Percentiles rank a stretch among this genome's conserved stretches.
Evolutionary conservation across 495 filamentous ascomycete genomes (phyloP).

Genomic region (Aspergillus asperescens): DNA sequence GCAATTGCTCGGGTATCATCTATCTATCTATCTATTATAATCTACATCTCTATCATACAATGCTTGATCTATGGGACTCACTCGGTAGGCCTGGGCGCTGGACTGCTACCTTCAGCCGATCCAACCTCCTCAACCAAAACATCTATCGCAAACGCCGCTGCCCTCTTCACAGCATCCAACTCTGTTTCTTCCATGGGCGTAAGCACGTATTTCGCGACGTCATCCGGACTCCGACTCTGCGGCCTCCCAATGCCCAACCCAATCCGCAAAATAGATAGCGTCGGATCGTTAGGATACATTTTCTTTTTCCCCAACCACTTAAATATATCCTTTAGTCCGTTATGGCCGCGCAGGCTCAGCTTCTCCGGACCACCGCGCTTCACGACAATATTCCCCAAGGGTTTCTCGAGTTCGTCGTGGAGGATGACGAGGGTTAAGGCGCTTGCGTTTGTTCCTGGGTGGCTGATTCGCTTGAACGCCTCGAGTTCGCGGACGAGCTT

Average conservation of each 20-base stretch:
- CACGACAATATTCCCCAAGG: slow-evolving; percentile 59
- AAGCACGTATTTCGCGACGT: slow-evolving; percentile 65
- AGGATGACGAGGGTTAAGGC: slow-evolving; percentile 59
- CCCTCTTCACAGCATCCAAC: slow-evolving; percentile 43
- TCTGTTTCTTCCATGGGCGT: slow-evolving; percentile 52
- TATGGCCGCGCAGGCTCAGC: slow-evolving; percentile 65
- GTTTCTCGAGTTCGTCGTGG: slow-evolving; percentile 77
- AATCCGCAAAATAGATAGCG: slow-evolving; percentile 47
- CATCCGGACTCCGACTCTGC: slow-evolving; percentile 45
- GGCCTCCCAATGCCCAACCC: slow-evolving; percentile 73
- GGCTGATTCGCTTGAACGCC: slow-evolving; percentile 23
- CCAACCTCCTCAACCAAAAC: slow-evolving; percentile 45
- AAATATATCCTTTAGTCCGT: slow-evolving; percentile 67
- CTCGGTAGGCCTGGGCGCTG: not conserved
- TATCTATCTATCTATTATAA: slow-evolving; percentile 4
- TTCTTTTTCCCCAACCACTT: slow-evolving; percentile 39
- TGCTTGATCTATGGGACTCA: no score
- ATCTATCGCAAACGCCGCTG: slow-evolving; percentile 46
- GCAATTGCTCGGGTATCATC: slow-evolving; percentile 17
- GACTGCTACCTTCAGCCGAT: slow-evolving; percentile 10
- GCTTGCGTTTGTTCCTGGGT: not conserved
- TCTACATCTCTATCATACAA: not conserved
- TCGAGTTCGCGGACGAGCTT: slow-evolving; percentile 35
- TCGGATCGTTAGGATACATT: slow-evolving; percentile 21
- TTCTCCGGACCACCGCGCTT: slow-evolving; percentile 45